Evolutionary conservation across 2,329 filamentous ascomycete species (phyloP).

Genomic region (Chaetomium olivaceum): DNA sequence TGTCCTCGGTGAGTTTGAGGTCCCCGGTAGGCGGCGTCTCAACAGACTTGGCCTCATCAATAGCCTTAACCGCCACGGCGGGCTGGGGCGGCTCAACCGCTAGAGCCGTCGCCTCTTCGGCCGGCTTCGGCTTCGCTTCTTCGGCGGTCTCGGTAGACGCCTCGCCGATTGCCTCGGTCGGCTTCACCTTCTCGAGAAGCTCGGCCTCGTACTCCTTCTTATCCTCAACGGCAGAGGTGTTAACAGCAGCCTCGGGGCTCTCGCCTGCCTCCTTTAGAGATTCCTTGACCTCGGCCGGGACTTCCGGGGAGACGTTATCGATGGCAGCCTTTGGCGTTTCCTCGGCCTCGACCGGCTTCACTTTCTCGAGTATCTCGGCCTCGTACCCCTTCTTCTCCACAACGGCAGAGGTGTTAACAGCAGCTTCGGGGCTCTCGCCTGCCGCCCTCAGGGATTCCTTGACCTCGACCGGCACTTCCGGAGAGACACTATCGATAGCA

Average conservation of each 20-base stretch:
- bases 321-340: slow-evolving; percentile 30
- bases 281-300: slow-evolving; percentile 32
- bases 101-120: slow-evolving; percentile 8
- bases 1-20: slow-evolving; percentile 24
- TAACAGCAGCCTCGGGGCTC: slow-evolving; percentile 70
- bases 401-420: slow-evolving; percentile 67
- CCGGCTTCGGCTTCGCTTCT: slow-evolving; percentile 45
- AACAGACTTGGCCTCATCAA: slow-evolving; percentile 52
- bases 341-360: slow-evolving; percentile 48
- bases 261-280: slow-evolving; percentile 42
- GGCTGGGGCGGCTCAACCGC: slow-evolving; percentile 68
- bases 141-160: slow-evolving; percentile 12
- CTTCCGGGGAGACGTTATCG: slow-evolving; percentile 25
- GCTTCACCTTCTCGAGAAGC: slow-evolving; percentile 64
- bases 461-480: slow-evolving; percentile 30
- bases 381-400: slow-evolving; percentile 75
- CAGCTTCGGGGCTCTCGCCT: slow-evolving; percentile 67
- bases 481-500: slow-evolving; percentile 24
- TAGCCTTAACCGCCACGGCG: slow-evolving; percentile 44
- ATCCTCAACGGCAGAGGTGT: slow-evolving; percentile 67
- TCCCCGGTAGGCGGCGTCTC: slow-evolving; percentile 11
- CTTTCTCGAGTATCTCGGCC: slow-evolving; percentile 68
- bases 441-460: slow-evolving; percentile 30
- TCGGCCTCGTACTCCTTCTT: slow-evolving; percentile 76
- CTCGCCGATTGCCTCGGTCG: slow-evolving; percentile 22